A percentile compares a stretch with the other conserved stretches of the same genome.
phyloP scores from a whole-genome alignment of 2,329 filamentous ascomycete species.

The Cordyceps pruinosa region DNA sequence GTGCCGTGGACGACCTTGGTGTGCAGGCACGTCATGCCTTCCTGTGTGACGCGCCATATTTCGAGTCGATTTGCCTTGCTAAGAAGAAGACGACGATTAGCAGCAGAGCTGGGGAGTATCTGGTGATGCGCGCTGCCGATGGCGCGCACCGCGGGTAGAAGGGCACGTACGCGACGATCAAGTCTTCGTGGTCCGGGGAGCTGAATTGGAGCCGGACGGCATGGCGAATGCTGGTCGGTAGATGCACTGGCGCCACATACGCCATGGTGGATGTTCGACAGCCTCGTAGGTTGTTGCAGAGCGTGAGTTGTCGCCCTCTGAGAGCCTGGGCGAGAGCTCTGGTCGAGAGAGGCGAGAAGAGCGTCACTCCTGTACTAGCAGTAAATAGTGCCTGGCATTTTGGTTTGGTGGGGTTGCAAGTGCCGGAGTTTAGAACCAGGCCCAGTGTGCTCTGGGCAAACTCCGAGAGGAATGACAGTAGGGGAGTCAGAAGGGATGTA shows the following conservation, averaged over 20 bases:
- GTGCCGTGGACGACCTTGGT: slow-evolving; percentile 76
- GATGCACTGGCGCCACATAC: slow-evolving; percentile 89
- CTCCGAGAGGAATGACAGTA: not conserved
- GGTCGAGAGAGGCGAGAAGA: not conserved
- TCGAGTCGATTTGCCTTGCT: slow-evolving; percentile 83
- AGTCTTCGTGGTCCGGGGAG: slow-evolving; percentile 65
- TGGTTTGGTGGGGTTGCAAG: not conserved
- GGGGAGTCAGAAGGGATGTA: not conserved
- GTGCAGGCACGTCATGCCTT: slow-evolving; percentile 57
- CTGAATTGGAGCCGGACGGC: slow-evolving; percentile 76
- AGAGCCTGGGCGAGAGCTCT: not conserved
- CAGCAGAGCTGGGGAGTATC: slow-evolving; percentile 5
- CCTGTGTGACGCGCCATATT: slow-evolving; percentile 64
- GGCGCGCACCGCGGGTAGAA: not conserved
- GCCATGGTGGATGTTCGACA: slow-evolving; percentile 56
- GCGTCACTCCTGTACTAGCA: slow-evolving; percentile 5
- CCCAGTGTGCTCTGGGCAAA: not conserved
- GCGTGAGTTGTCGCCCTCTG: not conserved
- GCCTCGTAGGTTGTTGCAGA: not conserved
- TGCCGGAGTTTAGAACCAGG: not conserved
- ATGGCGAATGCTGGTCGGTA: slow-evolving; percentile 84
- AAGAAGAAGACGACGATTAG: slow-evolving; percentile 21
- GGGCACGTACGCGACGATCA: slow-evolving; percentile 73
- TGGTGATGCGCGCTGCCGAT: not conserved
- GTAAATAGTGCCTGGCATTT: not conserved